phyloP scores from a whole-genome alignment of 1,284 basidiomycete genomes.

The Heliocybe sulcata region DNA sequence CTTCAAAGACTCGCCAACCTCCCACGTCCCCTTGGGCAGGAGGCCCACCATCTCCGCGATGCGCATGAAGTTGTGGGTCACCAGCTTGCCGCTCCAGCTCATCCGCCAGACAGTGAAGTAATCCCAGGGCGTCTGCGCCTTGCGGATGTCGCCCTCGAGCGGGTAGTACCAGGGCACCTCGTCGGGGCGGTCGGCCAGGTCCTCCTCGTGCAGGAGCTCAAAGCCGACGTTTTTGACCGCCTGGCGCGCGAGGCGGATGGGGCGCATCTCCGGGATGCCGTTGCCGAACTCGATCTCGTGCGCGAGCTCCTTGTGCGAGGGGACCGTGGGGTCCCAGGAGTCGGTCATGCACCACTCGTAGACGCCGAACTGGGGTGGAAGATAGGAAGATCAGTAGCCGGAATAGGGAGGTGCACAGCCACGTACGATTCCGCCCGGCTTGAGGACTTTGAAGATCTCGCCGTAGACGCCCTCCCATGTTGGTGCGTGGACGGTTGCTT shows the following conservation, averaged over 20 bases:
- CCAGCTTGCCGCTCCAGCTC: constrained; percentile 81
- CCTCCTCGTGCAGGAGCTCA: constrained; percentile 87
- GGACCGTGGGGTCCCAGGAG: constrained; percentile 81
- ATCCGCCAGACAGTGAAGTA: constrained; percentile 85
- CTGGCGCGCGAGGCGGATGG: constrained; percentile 62
- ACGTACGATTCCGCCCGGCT: constrained; percentile 92
- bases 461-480: constrained; percentile 94
- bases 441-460: constrained; percentile 91
- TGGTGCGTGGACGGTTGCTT: constrained; percentile 96
- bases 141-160: constrained; percentile 86
- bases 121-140: constrained; percentile 95
- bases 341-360: constrained; percentile 99
- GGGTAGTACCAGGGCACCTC: constrained; percentile 93
- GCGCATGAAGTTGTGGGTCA: constrained; percentile 81
- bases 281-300: constrained; percentile 92
- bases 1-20: constrained; percentile 88
- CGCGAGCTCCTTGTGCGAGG: constrained; percentile 87
- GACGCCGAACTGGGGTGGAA: constrained; percentile 71
- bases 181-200: constrained; percentile 85
- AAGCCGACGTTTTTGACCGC: constrained; percentile 88
- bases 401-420: neutral
- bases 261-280: constrained; percentile 97
- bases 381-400: neutral
- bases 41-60: constrained; percentile 75
- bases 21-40: constrained; percentile 89